Evolutionary conservation across 2,329 filamentous ascomycete genomes (phyloP), one percentile per base, ranked within the genome.

Genomic region (Clonostachys rhizophaga): DNA sequence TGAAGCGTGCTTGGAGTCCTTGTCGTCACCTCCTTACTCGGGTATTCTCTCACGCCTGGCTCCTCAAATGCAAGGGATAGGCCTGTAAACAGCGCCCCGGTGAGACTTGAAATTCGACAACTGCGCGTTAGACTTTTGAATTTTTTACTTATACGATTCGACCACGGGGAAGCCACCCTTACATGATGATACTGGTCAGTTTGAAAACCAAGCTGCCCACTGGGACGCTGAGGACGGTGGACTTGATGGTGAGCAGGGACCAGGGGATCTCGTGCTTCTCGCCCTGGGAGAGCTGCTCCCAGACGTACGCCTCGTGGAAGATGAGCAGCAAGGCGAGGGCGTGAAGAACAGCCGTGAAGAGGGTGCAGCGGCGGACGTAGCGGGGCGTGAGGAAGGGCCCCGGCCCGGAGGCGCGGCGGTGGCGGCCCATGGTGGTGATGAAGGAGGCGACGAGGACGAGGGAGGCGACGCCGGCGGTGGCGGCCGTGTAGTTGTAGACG

Each of bases 321-420:
- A 50, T 51, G 5, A 55, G 11, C 16, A 46, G 40, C 3, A 55
- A 16, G 18, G 55, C 30, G 8, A 57, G 48, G 2, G 49, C 34
- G 35, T 54, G 47, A 5, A 56, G 12, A n/a, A 58, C 24, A 7
- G 62, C 37, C 7, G 58, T 54, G 35, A 56, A 49, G 18, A 52
- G 45, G n/a, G 56, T 33, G 40, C 57, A 50, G 4, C 52, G 55
- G 18, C 60, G 56, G 47, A 63, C 44, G 42, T 59, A 62, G 6
- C 50, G 39, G 9, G 55, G 46, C 13, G 50, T 47, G 16, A 45
- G 34, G 10, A n/a, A 43, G 34, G 34, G 34, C 14, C 30, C 47
- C 8, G 24, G 24, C 8, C 24, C 24, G 18, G 20, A 43, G 16
- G 50, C 34, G 12, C 47, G 52, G 9, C 39, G 17, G 5, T 40